Conservation (phyloP, 2,329 filamentous ascomycete species). For the Pyricularia grisea region DNA sequence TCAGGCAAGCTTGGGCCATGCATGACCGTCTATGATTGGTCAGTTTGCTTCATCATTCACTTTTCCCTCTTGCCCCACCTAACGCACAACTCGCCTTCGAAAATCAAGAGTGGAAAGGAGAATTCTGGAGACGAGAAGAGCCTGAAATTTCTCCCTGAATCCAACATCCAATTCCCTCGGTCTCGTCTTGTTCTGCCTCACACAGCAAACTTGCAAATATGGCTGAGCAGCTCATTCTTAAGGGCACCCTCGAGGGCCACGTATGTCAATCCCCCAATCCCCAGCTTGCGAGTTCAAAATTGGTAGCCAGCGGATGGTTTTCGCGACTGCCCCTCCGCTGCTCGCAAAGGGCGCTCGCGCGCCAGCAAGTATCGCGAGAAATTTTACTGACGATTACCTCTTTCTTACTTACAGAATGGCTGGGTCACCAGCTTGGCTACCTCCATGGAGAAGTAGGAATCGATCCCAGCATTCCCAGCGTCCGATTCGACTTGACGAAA, state of each 20-base stretch:
- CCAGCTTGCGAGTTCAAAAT: constrained; percentile 11
- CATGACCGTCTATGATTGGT: neutral
- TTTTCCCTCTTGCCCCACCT: neutral
- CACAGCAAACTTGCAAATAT: constrained; percentile 40
- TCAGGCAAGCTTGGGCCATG: neutral
- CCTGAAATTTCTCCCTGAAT: neutral
- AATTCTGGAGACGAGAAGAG: constrained; percentile 1
- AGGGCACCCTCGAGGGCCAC: constrained; percentile 97
- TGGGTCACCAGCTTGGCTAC: constrained; percentile 99
- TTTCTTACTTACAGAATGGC: constrained; percentile 54
- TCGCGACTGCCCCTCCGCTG: neutral
- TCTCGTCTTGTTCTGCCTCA: constrained; percentile 16
- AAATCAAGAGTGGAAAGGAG: neutral
- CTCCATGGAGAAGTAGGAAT: constrained; percentile 90
- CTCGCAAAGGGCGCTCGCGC: neutral
- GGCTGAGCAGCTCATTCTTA: constrained; percentile 92
- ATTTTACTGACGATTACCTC: constrained; percentile 16
- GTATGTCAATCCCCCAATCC: constrained; percentile 37
- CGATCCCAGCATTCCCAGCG: neutral
- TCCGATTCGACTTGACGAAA: neutral
- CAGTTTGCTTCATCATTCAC: neutral
- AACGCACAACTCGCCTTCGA: constrained; percentile 1
- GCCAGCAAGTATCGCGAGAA: constrained; percentile 1
- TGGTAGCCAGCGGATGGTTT: neutral
- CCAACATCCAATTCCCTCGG: constrained; percentile 2